These are phyloP conservation scores for Leptographium procerum DNA, from an alignment of 2,329 filamentous ascomycete species.

Conservation along the genomic window DNA sequence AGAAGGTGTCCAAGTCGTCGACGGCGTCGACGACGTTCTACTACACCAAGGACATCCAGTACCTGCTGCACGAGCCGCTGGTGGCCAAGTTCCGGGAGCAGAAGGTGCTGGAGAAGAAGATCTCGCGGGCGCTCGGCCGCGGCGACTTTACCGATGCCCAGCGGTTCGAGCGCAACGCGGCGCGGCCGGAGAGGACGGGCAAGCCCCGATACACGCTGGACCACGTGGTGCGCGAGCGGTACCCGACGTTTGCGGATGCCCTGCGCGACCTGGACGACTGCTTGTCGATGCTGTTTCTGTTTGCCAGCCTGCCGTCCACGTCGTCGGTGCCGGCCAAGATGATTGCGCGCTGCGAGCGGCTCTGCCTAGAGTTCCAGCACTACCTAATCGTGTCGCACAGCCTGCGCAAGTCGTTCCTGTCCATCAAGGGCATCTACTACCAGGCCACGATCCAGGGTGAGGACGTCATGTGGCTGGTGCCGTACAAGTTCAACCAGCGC, in stretches of 20 bases:
- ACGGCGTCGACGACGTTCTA: slow-evolving; percentile 88
- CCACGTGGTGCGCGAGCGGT: slow-evolving; percentile 95
- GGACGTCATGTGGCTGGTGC: slow-evolving; percentile 92
- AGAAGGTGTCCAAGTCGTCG: slow-evolving; percentile 87
- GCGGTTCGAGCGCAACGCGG: slow-evolving; percentile 75
- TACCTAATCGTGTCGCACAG: slow-evolving; percentile 89
- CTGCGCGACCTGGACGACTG: slow-evolving; percentile 93
- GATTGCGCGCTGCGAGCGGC: slow-evolving; percentile 83
- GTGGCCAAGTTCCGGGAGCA: slow-evolving; percentile 93
- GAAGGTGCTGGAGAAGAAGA: slow-evolving; percentile 96
- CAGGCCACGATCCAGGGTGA: slow-evolving; percentile 95
- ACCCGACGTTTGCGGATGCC: slow-evolving; percentile 92
- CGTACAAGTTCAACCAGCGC: slow-evolving; percentile 95
- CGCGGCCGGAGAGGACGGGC: slow-evolving; percentile 78
- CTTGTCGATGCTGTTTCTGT: slow-evolving; percentile 91
- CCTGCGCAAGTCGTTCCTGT: slow-evolving; percentile 89
- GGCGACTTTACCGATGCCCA: slow-evolving; percentile 84
- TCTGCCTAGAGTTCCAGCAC: slow-evolving; percentile 94
- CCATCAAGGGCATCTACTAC: slow-evolving; percentile 99
- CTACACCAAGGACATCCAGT: slow-evolving; percentile 92
- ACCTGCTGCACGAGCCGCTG: slow-evolving; percentile 91
- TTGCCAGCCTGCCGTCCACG: slow-evolving; percentile 89
- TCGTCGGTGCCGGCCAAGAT: slow-evolving; percentile 86
- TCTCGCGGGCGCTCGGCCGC: slow-evolving; percentile 78
- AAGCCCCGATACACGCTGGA: slow-evolving; percentile 85